These are phyloP conservation scores for Priceomyces fermenticarens DNA, from an alignment of 805 yeast species.

Conservation along the genomic window DNA sequence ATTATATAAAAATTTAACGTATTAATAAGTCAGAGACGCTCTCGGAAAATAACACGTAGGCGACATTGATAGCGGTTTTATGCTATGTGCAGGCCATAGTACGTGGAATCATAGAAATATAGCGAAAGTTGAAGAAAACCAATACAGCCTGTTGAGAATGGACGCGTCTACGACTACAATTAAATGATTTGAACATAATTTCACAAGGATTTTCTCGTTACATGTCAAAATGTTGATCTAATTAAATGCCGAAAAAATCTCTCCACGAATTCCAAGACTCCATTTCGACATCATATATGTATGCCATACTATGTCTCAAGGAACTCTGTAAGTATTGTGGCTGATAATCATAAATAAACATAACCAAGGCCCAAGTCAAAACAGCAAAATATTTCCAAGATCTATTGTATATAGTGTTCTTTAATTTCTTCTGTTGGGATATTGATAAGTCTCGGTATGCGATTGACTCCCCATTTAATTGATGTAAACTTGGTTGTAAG, in stretches of 20 bases:
- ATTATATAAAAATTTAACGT: no score
- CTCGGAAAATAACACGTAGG: conserved; percentile 2
- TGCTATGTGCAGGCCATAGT: no score
- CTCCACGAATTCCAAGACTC: conserved; percentile 48
- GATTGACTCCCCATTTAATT: conserved; percentile 15
- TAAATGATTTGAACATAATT: not conserved
- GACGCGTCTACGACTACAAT: not conserved
- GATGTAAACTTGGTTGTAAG: conserved; percentile 25
- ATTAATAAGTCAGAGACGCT: no score
- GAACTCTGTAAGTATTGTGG: conserved; percentile 62
- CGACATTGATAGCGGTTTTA: not conserved
- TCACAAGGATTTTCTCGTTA: not conserved
- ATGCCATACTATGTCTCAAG: conserved; percentile 66
- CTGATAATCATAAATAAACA: conserved; percentile 65
- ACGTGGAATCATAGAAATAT: no score
- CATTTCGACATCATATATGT: conserved; percentile 61
- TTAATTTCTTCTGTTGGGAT: conserved; percentile 32
- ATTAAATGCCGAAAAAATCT: conserved; percentile 38
- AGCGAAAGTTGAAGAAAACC: no score
- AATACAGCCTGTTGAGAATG: no score
- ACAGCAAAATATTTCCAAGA: conserved; percentile 63
- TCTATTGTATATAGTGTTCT: conserved; percentile 24
- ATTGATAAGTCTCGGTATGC: conserved; percentile 25
- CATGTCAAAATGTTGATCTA: not conserved
- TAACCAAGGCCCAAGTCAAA: conserved; percentile 68